Conservation (phyloP, 345 rosid genomes). For the Adansonia digitata region DNA sequence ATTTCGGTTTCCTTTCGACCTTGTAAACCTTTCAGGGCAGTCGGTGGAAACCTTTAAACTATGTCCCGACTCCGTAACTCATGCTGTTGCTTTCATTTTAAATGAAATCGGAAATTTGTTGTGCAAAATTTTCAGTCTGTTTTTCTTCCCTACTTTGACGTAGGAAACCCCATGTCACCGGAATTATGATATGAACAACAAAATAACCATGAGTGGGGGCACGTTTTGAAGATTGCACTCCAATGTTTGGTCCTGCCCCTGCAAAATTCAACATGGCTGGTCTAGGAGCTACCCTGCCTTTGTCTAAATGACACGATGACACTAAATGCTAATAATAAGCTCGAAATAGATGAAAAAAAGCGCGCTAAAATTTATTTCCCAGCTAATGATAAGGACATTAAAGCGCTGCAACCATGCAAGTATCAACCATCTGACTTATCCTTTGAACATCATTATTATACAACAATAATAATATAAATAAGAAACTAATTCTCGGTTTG, state of each 20-base stretch:
- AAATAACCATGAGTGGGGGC: not conserved
- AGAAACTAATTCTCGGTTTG: no score
- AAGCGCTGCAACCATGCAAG: not conserved
- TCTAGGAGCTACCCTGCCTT: not conserved
- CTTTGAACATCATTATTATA: no score
- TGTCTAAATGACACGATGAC: not conserved
- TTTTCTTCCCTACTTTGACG: not conserved
- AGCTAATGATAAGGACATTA: not conserved
- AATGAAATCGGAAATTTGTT: not conserved
- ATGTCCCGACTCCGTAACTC: not conserved
- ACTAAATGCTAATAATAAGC: not conserved
- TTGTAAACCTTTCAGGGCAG: not conserved
- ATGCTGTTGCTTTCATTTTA: not conserved
- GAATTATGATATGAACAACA: not conserved
- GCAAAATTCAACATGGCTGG: not conserved
- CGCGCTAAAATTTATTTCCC: not conserved
- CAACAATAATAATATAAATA: no score
- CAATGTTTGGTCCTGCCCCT: not conserved
- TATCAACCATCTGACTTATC: no score
- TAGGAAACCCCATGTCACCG: not conserved
- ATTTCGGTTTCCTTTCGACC: not conserved
- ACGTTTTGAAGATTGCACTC: no score
- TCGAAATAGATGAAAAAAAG: not conserved
- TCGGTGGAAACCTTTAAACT: not conserved
- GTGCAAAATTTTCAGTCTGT: not conserved